Evolutionary conservation across 2,329 filamentous ascomycete species (phyloP), one percentile per base, ranked within the genome.

Genomic region (Botryotinia convoluta): DNA sequence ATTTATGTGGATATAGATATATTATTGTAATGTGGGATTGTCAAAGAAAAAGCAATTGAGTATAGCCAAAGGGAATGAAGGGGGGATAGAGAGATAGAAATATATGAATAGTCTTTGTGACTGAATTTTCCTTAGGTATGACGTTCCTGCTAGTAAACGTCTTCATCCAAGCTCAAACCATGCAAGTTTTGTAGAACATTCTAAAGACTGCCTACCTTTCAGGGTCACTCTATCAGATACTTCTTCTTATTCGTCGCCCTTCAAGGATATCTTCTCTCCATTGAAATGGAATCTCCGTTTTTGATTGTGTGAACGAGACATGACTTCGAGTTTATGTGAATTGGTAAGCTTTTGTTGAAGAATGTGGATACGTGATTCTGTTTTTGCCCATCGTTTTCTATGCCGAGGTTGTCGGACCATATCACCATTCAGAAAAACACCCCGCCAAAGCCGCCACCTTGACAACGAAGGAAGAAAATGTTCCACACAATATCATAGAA

Each of bases 271-370:
- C 32, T 48, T 42, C 69, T 54, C 69, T 71, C 69, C 59, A 32
- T 71, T 65, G 48, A 57, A 69, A 42, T 37, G 22, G n/a, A 29
- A 44, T 62, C 68, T 70, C 54, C 68, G 51, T 37, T 26, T n/a
- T 22, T 32, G 63, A 42, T 42, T 57, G 48, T n/a, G 48, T 68
- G 32, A 35, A 67, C 26, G 32, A 51, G 32, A 64, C 9, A 32
- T 22, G 14, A 4, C 51, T 35, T 39, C 29, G 18, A 26, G 22
- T 51, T 32, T 26, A n/a, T 67, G 45, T 57, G 37, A 22, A 67
- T 72, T 72, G 45, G 69, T 72, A 72, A 72, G n/a, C 61, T 67
- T 64, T 64, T 32, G 45, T 37, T 18, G 54, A 61, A 54, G 60
- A 65, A 57, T 65, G 37, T 72, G 69, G 69, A 57, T 57, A 72